Conservation (phyloP, 257 asterid genomes). For the Mitragyna speciosa region DNA sequence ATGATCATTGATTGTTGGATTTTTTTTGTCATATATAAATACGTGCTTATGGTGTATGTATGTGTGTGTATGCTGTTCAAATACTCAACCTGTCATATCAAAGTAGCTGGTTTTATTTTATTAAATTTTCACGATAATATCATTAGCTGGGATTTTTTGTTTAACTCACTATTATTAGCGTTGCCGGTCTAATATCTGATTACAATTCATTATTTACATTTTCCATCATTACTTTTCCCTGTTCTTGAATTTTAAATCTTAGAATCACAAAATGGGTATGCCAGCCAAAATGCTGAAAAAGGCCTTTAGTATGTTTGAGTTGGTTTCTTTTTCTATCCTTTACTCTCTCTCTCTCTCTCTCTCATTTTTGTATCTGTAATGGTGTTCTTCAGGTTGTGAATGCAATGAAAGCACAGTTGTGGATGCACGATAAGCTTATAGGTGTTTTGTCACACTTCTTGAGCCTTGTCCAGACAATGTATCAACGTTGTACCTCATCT, state of each 20-base stretch:
- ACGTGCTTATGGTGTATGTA: background rate
- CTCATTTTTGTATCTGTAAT: slow-evolving; percentile 8
- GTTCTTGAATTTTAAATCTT: background rate
- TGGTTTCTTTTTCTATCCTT: background rate
- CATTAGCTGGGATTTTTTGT: background rate
- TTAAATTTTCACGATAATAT: background rate
- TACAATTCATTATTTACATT: background rate
- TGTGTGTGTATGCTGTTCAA: background rate
- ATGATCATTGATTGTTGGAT: background rate
- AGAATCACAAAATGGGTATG: background rate
- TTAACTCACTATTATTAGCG: background rate
- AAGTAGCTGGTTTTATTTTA: background rate
- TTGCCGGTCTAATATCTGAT: background rate
- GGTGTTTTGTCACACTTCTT: slow-evolving; percentile 59
- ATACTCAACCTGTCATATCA: background rate
- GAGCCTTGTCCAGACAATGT: slow-evolving; percentile 67
- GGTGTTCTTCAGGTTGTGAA: slow-evolving; percentile 57
- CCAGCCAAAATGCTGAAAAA: background rate
- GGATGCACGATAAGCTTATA: slow-evolving; percentile 63
- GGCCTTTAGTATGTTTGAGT: background rate
- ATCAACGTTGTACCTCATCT: slow-evolving; percentile 73
- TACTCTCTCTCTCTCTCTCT: slow-evolving; percentile 1
- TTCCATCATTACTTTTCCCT: background rate
- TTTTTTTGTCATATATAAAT: background rate
- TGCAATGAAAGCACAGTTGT: slow-evolving; percentile 75